Base-by-base conservation (phyloP, 2,329 filamentous ascomycete species). In the Penicillium sp. region DNA sequence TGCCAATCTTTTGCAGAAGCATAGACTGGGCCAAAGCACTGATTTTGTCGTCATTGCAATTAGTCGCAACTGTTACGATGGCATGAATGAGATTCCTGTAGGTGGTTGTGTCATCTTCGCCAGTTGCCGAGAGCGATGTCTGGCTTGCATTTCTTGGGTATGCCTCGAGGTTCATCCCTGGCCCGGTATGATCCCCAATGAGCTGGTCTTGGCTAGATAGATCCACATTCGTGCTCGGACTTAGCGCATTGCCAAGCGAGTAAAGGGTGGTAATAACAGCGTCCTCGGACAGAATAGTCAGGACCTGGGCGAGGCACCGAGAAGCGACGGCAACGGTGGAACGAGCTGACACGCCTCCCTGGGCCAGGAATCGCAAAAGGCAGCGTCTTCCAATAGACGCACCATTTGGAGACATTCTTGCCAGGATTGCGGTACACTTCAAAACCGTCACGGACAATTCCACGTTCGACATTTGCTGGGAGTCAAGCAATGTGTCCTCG, bases 181-280 rank as follows among this genome's bases (percentile, higher is more conserved):
- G 39, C 70, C 74, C 37, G 74, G 71, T 50, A 79, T 47, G 55
- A 39, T 64, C 64, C 6, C 59, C 60, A 17, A 60, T 40, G 12
- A 55, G 37, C 59, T 63, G 54, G 57, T 67, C 54, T 49, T 68
- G 68, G 52, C 67, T 61, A 24, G 58, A 53, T 47, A 75, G 75
- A 28, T 81, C 78, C 31, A 73, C 62, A 17, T 70, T 72, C 6
- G 77, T 76, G 41, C 80, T 82, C 5, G 88, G 84, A 59, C 89
- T 96, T 13, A 98, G 76, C 4, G 95, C 85, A 64, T 98, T 98
- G 19, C 93, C 93, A n/a, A 98, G 77, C 0, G 89, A 93, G 70
- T 98, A 98, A 9, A 98, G 75, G 1, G 90, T 97, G 5, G 90
- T 95, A 57, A 98, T 97, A 32, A 95, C 80, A 32, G 89, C 85